Evolutionary conservation across 2,329 filamentous ascomycete species (phyloP).

Genomic region (Thermothelomyces thermophilus): DNA sequence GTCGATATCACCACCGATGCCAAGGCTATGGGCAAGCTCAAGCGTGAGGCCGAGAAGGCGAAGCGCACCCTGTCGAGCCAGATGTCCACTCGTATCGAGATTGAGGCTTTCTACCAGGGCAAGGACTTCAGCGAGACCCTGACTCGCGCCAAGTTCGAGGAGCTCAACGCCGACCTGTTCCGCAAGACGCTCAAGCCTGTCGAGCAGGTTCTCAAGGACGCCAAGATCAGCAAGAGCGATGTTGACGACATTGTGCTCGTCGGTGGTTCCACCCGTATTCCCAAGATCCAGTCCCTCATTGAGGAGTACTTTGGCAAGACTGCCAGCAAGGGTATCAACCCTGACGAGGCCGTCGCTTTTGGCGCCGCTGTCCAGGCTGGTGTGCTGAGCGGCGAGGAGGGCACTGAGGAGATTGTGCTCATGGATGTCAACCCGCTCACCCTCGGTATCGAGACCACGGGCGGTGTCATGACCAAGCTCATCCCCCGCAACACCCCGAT

Average conservation of each 20-base stretch:
- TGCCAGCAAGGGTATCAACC: conserved; percentile 99
- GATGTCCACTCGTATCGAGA: conserved; percentile 74
- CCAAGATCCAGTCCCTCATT: conserved; percentile 97
- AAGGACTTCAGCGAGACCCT: conserved; percentile 99
- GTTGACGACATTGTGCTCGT: conserved; percentile 99
- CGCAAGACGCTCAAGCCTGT: conserved; percentile 94
- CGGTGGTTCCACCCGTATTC: conserved; percentile 97
- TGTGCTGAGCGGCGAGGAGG: conserved; percentile 82
- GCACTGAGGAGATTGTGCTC: conserved; percentile 90
- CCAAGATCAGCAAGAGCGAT: conserved; percentile 95
- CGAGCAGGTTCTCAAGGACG: conserved; percentile 91
- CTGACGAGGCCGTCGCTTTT: conserved; percentile 97
- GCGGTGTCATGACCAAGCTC: conserved; percentile 99
- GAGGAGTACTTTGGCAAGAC: conserved; percentile 99
- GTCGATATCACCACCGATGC: conserved; percentile 89
- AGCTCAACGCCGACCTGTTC: conserved; percentile 99
- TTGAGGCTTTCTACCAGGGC: conserved; percentile 96
- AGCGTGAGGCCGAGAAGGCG: conserved; percentile 74
- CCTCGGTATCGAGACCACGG: conserved; percentile 97
- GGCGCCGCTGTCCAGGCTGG: conserved; percentile 96
- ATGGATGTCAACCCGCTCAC: conserved; percentile 94
- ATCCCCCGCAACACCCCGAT: conserved; percentile 99
- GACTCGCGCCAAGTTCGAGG: conserved; percentile 98
- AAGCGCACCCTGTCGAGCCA: conserved; percentile 99
- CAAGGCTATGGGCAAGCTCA: conserved; percentile 98